Evolutionary conservation across 2,329 filamentous ascomycete genomes (phyloP).

Genomic region (Emmonsiellopsis sp.): DNA sequence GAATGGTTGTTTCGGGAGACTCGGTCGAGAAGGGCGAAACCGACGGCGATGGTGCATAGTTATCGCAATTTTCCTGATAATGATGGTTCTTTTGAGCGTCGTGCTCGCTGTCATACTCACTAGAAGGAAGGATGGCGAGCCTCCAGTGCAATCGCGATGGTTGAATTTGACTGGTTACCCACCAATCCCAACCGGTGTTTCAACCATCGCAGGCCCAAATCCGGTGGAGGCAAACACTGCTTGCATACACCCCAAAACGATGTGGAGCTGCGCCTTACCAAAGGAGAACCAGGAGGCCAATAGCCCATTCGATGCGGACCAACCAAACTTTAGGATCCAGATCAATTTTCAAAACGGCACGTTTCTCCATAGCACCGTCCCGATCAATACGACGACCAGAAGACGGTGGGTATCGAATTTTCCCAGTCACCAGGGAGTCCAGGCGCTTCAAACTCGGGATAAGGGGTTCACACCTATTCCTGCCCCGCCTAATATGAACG

Average conservation of each 20-base stretch:
- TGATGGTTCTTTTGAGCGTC: slow-evolving; percentile 49
- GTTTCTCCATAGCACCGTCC: slow-evolving; percentile 53
- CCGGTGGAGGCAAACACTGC: slow-evolving; percentile 54
- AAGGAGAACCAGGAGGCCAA: slow-evolving; percentile 63
- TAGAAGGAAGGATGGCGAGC: not conserved
- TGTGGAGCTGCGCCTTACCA: slow-evolving; percentile 82
- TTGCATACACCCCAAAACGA: slow-evolving; percentile 61
- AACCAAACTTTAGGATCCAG: slow-evolving; percentile 72
- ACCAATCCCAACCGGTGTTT: slow-evolving; percentile 73
- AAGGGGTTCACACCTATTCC: slow-evolving; percentile 37
- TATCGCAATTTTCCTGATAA: slow-evolving; percentile 43
- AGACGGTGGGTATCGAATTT: not conserved
- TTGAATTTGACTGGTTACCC: slow-evolving; percentile 81
- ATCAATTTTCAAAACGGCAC: slow-evolving; percentile 55
- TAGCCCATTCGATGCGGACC: slow-evolving; percentile 53
- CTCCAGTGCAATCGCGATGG: slow-evolving; percentile 48
- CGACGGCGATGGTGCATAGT: slow-evolving; percentile 52
- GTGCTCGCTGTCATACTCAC: slow-evolving; percentile 36
- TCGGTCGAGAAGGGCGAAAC: slow-evolving; percentile 55
- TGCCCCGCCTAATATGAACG: slow-evolving; percentile 45
- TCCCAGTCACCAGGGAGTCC: not conserved
- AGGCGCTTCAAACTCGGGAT: slow-evolving; percentile 11
- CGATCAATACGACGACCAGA: slow-evolving; percentile 6
- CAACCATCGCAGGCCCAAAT: slow-evolving; percentile 67
- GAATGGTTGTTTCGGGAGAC: slow-evolving; percentile 56